A percentile compares a stretch with the other conserved stretches of the same genome.
These are phyloP conservation scores for Colletotrichum neosansevieriae DNA, from an alignment of 2,329 filamentous ascomycete species.

Conservation along the genomic window DNA sequence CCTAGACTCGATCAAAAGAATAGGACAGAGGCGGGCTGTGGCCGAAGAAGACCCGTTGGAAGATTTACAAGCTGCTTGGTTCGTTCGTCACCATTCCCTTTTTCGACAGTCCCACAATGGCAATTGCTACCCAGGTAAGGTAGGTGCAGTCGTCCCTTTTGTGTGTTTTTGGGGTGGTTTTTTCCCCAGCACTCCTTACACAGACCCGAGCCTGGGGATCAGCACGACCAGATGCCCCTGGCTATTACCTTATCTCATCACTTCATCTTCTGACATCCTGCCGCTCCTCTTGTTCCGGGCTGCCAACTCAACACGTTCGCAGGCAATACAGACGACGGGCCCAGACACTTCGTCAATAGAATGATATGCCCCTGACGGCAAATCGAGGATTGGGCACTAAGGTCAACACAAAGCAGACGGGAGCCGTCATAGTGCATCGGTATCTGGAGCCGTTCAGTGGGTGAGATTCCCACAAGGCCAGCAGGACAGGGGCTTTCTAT, in stretches of 20 bases:
- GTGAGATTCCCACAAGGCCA: conserved; percentile 33
- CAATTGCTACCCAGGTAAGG: neutral
- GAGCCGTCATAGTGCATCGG: conserved; percentile 30
- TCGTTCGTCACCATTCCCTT: conserved; percentile 5
- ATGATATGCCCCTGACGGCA: neutral
- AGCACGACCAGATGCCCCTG: conserved; percentile 4
- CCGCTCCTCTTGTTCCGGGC: neutral
- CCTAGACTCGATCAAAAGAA: conserved; percentile 11
- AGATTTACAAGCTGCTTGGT: conserved; percentile 17
- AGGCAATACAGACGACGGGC: neutral
- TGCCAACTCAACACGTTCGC: neutral
- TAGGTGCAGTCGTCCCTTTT: too few species aligned
- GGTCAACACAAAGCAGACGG: conserved; percentile 1
- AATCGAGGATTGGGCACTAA: too few species aligned
- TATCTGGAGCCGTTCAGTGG: conserved; percentile 20
- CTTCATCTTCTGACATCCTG: neutral
- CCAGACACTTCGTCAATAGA: too few species aligned
- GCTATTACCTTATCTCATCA: conserved; percentile 26
- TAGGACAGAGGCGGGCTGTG: conserved; percentile 1
- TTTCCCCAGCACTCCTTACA: too few species aligned
- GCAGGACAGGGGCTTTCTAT: conserved; percentile 26
- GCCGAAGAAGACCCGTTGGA: conserved; percentile 11
- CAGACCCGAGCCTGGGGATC: conserved; percentile 14
- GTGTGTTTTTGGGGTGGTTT: too few species aligned
- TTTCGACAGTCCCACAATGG: neutral